Evolutionary conservation across 2,329 filamentous ascomycete genomes (phyloP).

Genomic region (Trichoderma citrinoviride): DNA sequence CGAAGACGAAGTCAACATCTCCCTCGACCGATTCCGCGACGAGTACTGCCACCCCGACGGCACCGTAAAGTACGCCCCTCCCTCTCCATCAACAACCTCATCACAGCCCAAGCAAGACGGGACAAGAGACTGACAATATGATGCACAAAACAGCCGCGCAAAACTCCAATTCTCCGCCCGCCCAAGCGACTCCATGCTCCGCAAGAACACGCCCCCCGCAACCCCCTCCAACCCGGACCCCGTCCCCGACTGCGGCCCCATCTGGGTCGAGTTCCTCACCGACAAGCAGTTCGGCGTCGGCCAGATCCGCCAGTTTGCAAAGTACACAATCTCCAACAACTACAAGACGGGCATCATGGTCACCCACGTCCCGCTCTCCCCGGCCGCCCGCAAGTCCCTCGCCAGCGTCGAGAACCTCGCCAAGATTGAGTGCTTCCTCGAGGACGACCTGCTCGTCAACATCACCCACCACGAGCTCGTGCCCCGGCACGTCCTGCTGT

Average conservation of each 20-base stretch:
- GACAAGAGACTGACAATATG: background rate
- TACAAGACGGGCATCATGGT: slow-evolving; percentile 91
- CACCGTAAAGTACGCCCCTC: slow-evolving; percentile 62
- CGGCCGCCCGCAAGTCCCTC: slow-evolving; percentile 84
- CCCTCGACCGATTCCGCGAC: slow-evolving; percentile 74
- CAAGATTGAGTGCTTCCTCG: slow-evolving; percentile 90
- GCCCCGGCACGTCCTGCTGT: slow-evolving; percentile 87
- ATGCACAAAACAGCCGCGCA: slow-evolving; percentile 59
- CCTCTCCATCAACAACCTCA: background rate
- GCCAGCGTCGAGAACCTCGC: slow-evolving; percentile 71
- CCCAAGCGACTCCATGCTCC: slow-evolving; percentile 79
- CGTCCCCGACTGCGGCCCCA: slow-evolving; percentile 72
- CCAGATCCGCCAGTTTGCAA: slow-evolving; percentile 86
- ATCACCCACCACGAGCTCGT: slow-evolving; percentile 98
- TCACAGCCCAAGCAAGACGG: background rate
- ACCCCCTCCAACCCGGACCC: slow-evolving; percentile 69
- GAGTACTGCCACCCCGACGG: slow-evolving; percentile 73
- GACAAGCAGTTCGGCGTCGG: slow-evolving; percentile 82
- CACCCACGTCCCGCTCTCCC: slow-evolving; percentile 75
- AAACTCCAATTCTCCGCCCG: slow-evolving; percentile 86
- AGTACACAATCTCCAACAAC: slow-evolving; percentile 73
- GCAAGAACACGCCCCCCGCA: slow-evolving; percentile 73
- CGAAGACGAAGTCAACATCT: slow-evolving; percentile 83
- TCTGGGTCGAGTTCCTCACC: slow-evolving; percentile 90
- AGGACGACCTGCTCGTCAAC: slow-evolving; percentile 94